phyloP scores from a whole-genome alignment of 148 eudicot species.

The Hydrangea macrophylla region DNA sequence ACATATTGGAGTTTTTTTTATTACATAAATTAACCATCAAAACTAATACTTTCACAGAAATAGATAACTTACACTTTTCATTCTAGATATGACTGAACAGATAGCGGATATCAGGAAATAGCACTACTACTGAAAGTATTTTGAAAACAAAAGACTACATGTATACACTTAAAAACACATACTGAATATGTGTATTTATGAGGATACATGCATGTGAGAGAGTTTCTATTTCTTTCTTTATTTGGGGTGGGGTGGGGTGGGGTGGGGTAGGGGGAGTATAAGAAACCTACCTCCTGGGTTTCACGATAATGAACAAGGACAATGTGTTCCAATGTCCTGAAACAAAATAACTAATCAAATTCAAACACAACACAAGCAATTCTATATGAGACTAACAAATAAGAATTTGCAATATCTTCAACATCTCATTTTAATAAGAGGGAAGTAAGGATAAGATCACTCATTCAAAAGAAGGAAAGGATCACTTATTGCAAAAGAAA shows the following conservation, averaged over 20 bases:
- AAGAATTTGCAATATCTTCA: slow-evolving; percentile 5
- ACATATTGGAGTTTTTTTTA: no score
- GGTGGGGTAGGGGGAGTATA: slow-evolving; percentile 1
- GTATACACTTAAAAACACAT: neutral
- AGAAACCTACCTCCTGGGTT: slow-evolving; percentile 78
- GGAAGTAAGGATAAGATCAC: neutral
- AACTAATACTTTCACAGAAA: neutral
- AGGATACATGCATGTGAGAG: neutral
- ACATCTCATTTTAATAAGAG: neutral
- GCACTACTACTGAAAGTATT: neutral
- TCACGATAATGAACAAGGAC: slow-evolving; percentile 98
- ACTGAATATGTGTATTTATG: neutral
- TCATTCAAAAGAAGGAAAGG: slow-evolving; percentile 2
- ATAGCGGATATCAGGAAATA: neutral
- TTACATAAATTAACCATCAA: neutral
- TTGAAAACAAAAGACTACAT: neutral
- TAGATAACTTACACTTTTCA: neutral
- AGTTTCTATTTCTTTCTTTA: no score
- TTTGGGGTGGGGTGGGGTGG: no score
- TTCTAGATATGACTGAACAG: no score
- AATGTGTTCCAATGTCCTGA: slow-evolving; percentile 81
- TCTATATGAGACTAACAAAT: neutral
- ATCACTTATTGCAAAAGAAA: neutral
- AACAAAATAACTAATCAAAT: slow-evolving; percentile 16
- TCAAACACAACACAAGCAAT: slow-evolving; percentile 1